Base-by-base conservation (phyloP, 1,284 basidiomycete genomes). In the Marasmius tenuissimus region DNA sequence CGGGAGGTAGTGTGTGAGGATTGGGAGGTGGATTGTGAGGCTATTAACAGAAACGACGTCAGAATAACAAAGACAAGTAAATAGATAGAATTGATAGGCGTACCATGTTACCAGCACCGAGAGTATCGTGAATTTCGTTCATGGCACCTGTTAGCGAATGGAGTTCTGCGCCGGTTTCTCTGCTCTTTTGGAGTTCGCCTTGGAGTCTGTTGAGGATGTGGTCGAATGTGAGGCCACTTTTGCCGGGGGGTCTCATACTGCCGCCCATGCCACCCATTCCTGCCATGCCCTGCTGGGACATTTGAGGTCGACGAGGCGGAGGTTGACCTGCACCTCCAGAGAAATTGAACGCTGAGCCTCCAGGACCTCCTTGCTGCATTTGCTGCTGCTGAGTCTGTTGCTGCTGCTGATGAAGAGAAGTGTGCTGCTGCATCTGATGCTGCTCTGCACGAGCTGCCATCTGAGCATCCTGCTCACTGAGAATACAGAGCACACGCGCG, bases 131-230 rank as follows among this genome's bases (percentile, higher is more conserved):
- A 52, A 98, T 94, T 40, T 98, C 95, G 52, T 82, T 87, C 85
- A 99, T 94, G 1, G 92, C 84, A n/a, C 84, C 84, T 20, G 87
- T 91, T 45, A 99, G 78, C 0, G 85, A 85, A 68, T 89, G 88
- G 4, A 99, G 81, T 72, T 99, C 96, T 1, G 88, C 83, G n/a
- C 94, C 93, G 0, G 95, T 97, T 71, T 98, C 96, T 18, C 94
- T 88, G 71, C 94, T 96, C 78, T 96, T 97, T 75, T 93, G 90
- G 39, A 99, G 85, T 72, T 98, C 96, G 66, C 88, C 89, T 77
- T 98, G 91, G 2, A 92, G 76, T 50, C 89, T 84, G 66, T 79
- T 88, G 56, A 94, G 78, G 65, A 96, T 92, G 68, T 93, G 91
- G 67, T 95, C 93, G 70, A 93, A 93, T 1, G 87, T 87, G 38